These are phyloP conservation scores for Yarrowia hollandica DNA, from an alignment of 805 yeast genomes.

Conservation along the genomic window DNA sequence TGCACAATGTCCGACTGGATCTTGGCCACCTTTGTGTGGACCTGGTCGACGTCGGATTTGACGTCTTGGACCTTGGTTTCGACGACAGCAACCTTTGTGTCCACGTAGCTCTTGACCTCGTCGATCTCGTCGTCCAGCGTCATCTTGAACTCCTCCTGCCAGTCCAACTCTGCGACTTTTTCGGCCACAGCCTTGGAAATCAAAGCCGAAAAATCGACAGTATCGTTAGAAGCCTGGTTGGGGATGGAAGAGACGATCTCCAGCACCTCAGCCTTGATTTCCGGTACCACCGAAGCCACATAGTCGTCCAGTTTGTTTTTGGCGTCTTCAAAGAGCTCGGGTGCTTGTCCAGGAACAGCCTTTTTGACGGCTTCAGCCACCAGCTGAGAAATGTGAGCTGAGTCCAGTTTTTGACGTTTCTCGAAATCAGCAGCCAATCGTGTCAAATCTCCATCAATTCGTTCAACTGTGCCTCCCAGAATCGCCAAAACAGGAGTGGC, in stretches of 20 bases:
- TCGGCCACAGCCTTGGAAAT: background rate
- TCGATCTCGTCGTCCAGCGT: background rate
- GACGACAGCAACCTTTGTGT: background rate
- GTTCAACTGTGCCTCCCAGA: slow-evolving; percentile 9
- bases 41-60: background rate
- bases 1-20: background rate
- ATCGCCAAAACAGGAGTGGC: slow-evolving; percentile 10
- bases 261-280: slow-evolving; percentile 16
- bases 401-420: background rate
- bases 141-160: background rate
- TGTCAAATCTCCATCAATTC: slow-evolving; percentile 10
- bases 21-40: background rate
- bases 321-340: background rate
- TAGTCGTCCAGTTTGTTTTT: slow-evolving; percentile 2
- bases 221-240: background rate
- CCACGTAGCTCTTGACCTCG: background rate
- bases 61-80: background rate
- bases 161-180: background rate
- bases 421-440: slow-evolving; percentile 9
- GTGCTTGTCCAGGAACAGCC: background rate
- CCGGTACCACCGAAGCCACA: background rate
- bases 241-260: background rate
- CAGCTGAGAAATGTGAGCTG: background rate
- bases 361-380: background rate
- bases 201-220: slow-evolving; percentile 2